Conservation (phyloP, 345 rosid genomes). For the Hevea brasiliensis region DNA sequence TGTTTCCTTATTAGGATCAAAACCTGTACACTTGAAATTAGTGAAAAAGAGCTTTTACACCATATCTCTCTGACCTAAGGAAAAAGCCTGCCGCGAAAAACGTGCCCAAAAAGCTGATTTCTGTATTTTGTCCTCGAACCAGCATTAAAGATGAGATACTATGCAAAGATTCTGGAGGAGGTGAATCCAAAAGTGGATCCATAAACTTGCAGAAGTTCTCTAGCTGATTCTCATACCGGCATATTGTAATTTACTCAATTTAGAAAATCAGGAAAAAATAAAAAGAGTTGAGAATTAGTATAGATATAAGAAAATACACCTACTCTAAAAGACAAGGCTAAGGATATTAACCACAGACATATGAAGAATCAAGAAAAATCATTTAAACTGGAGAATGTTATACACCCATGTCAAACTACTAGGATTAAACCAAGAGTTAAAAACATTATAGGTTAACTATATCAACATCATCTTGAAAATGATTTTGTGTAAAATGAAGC, state of each 20-base stretch:
- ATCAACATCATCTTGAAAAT: background rate
- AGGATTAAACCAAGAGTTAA: background rate
- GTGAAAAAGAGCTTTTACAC: slow-evolving; percentile 51
- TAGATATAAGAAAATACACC: background rate
- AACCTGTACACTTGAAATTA: no score
- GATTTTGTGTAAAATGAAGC: background rate
- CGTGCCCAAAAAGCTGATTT: slow-evolving; percentile 75
- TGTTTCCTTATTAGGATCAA: background rate
- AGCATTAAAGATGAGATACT: slow-evolving; percentile 45
- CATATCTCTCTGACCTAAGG: slow-evolving; percentile 76
- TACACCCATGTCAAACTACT: background rate
- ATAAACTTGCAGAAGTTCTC: slow-evolving; percentile 70
- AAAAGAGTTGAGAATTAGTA: background rate
- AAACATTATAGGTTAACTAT: background rate
- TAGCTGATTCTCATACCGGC: slow-evolving; percentile 78
- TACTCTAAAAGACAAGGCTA: background rate
- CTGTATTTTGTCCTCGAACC: slow-evolving; percentile 46
- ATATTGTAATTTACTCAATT: background rate
- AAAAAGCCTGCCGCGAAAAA: slow-evolving; percentile 47
- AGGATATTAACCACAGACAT: background rate
- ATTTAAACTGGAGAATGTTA: background rate
- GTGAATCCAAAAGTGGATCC: slow-evolving; percentile 80
- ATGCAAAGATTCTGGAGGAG: slow-evolving; percentile 68
- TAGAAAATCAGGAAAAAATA: background rate
- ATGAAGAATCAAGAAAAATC: background rate